phyloP scores from a whole-genome alignment of 2,329 filamentous ascomycete species.

The Xylariales sp. region DNA sequence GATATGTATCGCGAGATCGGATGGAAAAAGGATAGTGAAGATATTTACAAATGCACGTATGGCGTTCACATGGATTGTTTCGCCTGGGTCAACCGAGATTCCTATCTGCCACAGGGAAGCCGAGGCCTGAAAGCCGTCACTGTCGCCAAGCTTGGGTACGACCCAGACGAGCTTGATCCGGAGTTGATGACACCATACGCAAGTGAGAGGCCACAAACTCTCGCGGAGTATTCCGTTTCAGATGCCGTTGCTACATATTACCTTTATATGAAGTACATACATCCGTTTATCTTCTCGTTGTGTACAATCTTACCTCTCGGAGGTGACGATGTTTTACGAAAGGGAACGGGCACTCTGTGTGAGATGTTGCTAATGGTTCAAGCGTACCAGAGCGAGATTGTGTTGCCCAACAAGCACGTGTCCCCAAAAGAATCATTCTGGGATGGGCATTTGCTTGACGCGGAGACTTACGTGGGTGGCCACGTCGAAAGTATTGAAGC shows the following conservation, averaged over 20 bases:
- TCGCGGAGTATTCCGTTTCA: slow-evolving; percentile 98
- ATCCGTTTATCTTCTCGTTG: slow-evolving; percentile 98
- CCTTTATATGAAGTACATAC: slow-evolving; percentile 99
- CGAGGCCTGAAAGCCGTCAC: slow-evolving; percentile 97
- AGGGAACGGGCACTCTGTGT: slow-evolving; percentile 97
- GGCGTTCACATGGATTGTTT: slow-evolving; percentile 99
- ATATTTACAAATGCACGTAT: slow-evolving; percentile 95
- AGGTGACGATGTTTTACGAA: slow-evolving; percentile 91
- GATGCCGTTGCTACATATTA: slow-evolving; percentile 99
- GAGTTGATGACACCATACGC: slow-evolving; percentile 97
- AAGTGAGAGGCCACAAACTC: slow-evolving; percentile 87
- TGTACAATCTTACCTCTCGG: slow-evolving; percentile 96
- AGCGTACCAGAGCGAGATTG: slow-evolving; percentile 90
- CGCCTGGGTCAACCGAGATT: slow-evolving; percentile 98
- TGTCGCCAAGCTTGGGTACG: slow-evolving; percentile 96
- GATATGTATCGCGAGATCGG: slow-evolving; percentile 99
- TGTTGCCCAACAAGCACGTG: slow-evolving; percentile 95
- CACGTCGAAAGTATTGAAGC: slow-evolving; percentile 99
- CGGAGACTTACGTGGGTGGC: slow-evolving; percentile 96
- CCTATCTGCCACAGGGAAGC: slow-evolving; percentile 96
- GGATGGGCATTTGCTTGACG: slow-evolving; percentile 95
- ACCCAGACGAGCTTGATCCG: slow-evolving; percentile 96
- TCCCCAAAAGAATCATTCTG: slow-evolving; percentile 93
- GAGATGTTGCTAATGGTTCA: slow-evolving; percentile 99
- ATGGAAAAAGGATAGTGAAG: slow-evolving; percentile 93